Evolutionary conservation across 768 basidiomycete species (phyloP).

Genomic region (Lactarius vividus): DNA sequence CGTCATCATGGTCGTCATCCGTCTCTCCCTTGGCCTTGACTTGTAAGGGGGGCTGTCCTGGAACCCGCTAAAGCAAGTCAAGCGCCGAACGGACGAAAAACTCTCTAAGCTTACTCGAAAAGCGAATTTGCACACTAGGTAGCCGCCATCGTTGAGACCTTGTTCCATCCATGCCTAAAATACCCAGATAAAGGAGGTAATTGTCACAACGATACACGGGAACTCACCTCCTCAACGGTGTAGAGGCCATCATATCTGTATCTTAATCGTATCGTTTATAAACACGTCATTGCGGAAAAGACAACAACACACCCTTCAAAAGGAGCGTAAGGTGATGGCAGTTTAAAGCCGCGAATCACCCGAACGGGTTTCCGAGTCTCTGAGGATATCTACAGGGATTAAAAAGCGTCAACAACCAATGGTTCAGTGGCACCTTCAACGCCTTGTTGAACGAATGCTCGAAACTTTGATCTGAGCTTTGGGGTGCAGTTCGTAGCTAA

Average conservation of each 20-base stretch:
- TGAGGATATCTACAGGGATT: slow-evolving; percentile 54
- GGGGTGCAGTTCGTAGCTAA: slow-evolving; percentile 85
- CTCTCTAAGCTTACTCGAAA: slow-evolving; percentile 57
- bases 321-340: slow-evolving; percentile 71
- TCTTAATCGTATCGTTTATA: slow-evolving; percentile 36
- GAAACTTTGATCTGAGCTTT: slow-evolving; percentile 81
- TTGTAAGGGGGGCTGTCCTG: slow-evolving; percentile 48
- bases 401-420: not conserved
- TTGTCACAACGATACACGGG: not conserved
- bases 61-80: slow-evolving; percentile 45
- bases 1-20: not conserved
- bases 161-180: slow-evolving; percentile 68
- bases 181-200: slow-evolving; percentile 14
- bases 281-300: not conserved
- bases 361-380: slow-evolving; percentile 81
- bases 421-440: slow-evolving; percentile 45
- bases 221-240: slow-evolving; percentile 61
- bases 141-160: slow-evolving; percentile 67
- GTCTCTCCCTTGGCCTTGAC: not conserved
- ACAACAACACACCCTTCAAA: slow-evolving; percentile 56
- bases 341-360: slow-evolving; percentile 84
- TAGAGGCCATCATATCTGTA: slow-evolving; percentile 94
- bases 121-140: slow-evolving; percentile 80
- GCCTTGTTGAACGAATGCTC: slow-evolving; percentile 70
- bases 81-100: not conserved